phyloP scores from a whole-genome alignment of 1,139 yeast species.

The Taiozyma sp. region DNA sequence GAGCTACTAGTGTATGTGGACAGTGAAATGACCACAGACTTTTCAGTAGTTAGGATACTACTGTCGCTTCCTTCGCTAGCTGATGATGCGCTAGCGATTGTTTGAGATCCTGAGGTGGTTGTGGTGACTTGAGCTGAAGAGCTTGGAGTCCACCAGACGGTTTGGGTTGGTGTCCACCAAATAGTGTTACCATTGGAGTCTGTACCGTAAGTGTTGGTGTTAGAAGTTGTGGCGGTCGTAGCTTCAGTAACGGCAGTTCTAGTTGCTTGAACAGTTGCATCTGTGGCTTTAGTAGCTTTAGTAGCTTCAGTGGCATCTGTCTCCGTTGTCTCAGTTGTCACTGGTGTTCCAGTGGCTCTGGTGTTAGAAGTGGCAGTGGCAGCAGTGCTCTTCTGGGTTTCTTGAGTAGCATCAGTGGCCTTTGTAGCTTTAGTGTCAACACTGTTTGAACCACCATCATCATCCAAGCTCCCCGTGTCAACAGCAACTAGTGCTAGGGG shows the following conservation, averaged over 20 bases:
- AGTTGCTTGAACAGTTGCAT: not conserved
- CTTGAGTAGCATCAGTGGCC: not conserved
- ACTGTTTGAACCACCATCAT: not conserved
- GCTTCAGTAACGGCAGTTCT: not conserved
- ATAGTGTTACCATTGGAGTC: not conserved
- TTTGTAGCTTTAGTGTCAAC: not conserved
- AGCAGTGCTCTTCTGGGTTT: not conserved
- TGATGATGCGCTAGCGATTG: not conserved
- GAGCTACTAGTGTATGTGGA: constrained; percentile 3
- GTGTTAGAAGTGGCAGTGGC: not conserved
- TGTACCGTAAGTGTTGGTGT: not conserved
- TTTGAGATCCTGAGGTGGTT: constrained; percentile 1
- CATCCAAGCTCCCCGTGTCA: constrained; percentile 1
- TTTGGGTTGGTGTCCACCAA: constrained; percentile 11
- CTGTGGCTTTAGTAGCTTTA: not conserved
- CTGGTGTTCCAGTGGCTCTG: not conserved
- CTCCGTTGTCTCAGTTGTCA: too few species aligned
- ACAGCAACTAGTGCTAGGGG: not conserved
- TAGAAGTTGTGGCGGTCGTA: not conserved
- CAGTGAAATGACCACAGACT: not conserved
- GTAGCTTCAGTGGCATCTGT: not conserved
- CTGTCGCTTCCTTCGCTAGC: not conserved
- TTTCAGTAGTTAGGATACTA: not conserved
- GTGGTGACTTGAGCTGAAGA: not conserved
- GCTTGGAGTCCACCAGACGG: constrained; percentile 13